Percentiles rank a stretch among this genome's conserved stretches.
Conservation (phyloP, 108 stramenopile species). For the Cyclostephanos invisitatus region DNA sequence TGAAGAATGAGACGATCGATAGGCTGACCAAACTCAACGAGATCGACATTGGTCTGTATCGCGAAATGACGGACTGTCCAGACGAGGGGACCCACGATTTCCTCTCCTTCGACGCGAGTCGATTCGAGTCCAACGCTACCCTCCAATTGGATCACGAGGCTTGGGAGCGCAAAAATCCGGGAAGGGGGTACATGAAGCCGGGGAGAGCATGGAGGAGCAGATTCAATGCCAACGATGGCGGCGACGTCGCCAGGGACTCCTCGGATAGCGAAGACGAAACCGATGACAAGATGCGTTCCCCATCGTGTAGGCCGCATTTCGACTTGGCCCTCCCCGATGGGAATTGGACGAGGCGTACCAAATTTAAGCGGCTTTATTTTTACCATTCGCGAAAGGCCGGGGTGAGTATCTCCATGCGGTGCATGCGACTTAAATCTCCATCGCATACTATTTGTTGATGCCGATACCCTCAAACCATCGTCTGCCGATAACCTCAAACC, state of each 20-base stretch:
- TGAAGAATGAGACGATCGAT: constrained; percentile 24
- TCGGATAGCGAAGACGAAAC: neutral
- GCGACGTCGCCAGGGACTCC: neutral
- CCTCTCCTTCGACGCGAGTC: constrained; percentile 19
- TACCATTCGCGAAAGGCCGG: constrained; percentile 38
- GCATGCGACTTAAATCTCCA: neutral
- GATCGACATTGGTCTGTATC: constrained; percentile 31
- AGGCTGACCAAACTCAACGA: constrained; percentile 22
- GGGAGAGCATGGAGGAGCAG: neutral
- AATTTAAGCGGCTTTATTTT: constrained; percentile 45
- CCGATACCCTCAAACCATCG: no score
- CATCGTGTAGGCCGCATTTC: constrained; percentile 45
- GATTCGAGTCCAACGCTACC: constrained; percentile 17
- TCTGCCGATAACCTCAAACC: no score
- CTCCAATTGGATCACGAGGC: constrained; percentile 8
- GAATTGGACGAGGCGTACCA: constrained; percentile 19
- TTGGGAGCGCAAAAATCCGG: constrained; percentile 13
- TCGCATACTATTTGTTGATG: no score
- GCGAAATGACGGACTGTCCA: constrained; percentile 13
- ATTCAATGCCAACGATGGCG: constrained; percentile 2
- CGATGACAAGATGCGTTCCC: constrained; percentile 16
- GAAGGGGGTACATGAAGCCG: neutral
- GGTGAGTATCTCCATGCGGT: constrained; percentile 3
- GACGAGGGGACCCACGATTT: constrained; percentile 18
- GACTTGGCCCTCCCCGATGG: constrained; percentile 23